Evolutionary conservation across 768 basidiomycete species (phyloP).

Genomic region (Pholiota conissans): DNA sequence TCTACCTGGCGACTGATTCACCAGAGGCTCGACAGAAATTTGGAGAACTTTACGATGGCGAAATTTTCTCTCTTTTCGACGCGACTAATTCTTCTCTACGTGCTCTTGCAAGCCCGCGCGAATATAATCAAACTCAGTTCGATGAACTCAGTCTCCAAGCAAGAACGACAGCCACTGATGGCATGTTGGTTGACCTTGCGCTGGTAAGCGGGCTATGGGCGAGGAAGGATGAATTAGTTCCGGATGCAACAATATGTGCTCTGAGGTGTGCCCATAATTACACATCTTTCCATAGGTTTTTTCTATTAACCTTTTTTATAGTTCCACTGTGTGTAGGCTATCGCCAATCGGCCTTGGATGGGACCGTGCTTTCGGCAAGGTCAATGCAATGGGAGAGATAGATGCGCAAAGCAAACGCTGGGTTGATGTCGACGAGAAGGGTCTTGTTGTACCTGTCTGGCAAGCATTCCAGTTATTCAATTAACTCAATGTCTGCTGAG

Average conservation of each 20-base stretch:
- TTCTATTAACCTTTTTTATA: conserved; percentile 25
- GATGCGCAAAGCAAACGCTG: conserved; percentile 50
- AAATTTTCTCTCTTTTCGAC: conserved; percentile 45
- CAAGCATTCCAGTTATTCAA: conserved; percentile 55
- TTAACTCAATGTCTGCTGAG: not conserved
- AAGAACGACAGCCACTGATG: conserved; percentile 53
- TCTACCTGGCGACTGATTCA: conserved; percentile 67
- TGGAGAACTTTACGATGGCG: conserved; percentile 33
- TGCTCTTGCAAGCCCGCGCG: conserved; percentile 47
- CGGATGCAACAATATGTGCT: conserved; percentile 57
- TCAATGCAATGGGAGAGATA: conserved; percentile 44
- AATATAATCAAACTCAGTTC: conserved; percentile 59
- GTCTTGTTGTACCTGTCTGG: conserved; percentile 58
- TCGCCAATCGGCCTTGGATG: conserved; percentile 65
- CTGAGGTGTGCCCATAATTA: conserved; percentile 49
- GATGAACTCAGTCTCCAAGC: conserved; percentile 35
- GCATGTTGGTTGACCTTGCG: conserved; percentile 71
- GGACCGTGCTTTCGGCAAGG: conserved; percentile 59
- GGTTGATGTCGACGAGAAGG: conserved; percentile 68
- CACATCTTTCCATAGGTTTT: not conserved
- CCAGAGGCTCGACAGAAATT: conserved; percentile 44
- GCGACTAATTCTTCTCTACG: conserved; percentile 43
- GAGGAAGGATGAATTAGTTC: conserved; percentile 38
- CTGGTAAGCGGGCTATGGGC: conserved; percentile 65
- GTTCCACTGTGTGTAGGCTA: conserved; percentile 61